Conservation (phyloP, 1,284 basidiomycete species). For the Sphagnurus paluster region DNA sequence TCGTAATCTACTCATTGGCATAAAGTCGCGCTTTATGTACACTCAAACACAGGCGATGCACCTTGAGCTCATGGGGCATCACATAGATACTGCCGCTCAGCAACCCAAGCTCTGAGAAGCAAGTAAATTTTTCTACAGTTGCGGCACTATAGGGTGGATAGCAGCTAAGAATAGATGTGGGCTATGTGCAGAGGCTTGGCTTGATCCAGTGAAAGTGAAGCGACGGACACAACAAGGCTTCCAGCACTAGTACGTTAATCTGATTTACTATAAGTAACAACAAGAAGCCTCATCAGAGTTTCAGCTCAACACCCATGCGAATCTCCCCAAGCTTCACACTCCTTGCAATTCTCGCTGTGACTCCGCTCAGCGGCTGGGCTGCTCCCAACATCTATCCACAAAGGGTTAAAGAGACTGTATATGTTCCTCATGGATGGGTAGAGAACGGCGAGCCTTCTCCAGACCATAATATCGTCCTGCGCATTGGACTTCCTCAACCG, state of each 20-base stretch:
- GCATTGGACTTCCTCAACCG: slow-evolving; percentile 67
- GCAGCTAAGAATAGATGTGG: slow-evolving; percentile 4
- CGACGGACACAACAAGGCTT: not conserved
- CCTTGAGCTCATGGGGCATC: no score
- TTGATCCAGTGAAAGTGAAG: not conserved
- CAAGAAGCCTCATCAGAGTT: not conserved
- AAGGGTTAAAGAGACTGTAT: slow-evolving; percentile 38
- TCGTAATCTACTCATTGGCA: no score
- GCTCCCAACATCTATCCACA: slow-evolving; percentile 20
- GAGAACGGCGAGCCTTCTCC: slow-evolving; percentile 43
- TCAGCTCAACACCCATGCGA: slow-evolving; percentile 11
- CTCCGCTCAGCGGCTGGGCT: slow-evolving; percentile 15
- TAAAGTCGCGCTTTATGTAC: no score
- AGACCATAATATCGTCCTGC: slow-evolving; percentile 52
- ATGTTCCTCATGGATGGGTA: slow-evolving; percentile 52
- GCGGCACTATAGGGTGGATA: no score
- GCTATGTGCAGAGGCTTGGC: not conserved
- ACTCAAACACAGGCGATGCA: no score
- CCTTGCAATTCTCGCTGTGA: slow-evolving; percentile 13
- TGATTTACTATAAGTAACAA: not conserved
- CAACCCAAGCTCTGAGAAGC: no score
- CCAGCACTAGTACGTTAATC: not conserved
- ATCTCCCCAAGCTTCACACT: slow-evolving; percentile 3
- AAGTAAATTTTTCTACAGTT: not conserved
- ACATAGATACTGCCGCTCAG: no score